These are phyloP conservation scores for Colletotrichum spaethianum DNA, from an alignment of 2,329 filamentous ascomycete genomes.

Conservation along the genomic window DNA sequence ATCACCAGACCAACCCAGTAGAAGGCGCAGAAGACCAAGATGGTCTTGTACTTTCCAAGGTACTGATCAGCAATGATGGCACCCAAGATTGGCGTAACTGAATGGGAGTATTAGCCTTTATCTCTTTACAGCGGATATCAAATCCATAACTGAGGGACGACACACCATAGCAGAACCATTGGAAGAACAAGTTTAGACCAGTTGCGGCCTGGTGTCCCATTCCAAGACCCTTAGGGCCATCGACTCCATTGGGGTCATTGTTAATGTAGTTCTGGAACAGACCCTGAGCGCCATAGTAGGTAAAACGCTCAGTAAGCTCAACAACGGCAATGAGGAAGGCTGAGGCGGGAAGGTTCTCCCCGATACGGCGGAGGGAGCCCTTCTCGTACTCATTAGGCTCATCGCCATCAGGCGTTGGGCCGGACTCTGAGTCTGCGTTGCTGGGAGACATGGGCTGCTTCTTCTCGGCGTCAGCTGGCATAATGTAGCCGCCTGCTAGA, in stretches of 20 bases:
- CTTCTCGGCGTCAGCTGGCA: constrained; percentile 45
- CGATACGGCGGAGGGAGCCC: constrained; percentile 64
- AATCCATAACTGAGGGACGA: neutral
- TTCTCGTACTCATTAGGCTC: constrained; percentile 68
- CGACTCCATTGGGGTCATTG: constrained; percentile 50
- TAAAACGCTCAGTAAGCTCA: constrained; percentile 71
- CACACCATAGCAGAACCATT: constrained; percentile 62
- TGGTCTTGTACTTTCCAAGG: constrained; percentile 74
- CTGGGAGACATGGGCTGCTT: constrained; percentile 22
- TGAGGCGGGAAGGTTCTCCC: constrained; percentile 68
- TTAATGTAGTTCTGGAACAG: constrained; percentile 70
- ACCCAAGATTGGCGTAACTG: constrained; percentile 61
- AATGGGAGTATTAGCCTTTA: neutral
- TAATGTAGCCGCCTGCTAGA: constrained; percentile 45
- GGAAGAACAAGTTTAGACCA: constrained; percentile 69
- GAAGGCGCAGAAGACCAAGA: constrained; percentile 68
- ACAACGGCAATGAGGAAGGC: constrained; percentile 71
- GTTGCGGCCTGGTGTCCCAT: constrained; percentile 69
- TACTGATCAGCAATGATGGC: constrained; percentile 71
- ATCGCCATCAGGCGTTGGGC: constrained; percentile 59
- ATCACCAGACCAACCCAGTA: constrained; percentile 72
- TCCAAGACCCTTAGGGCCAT: constrained; percentile 65
- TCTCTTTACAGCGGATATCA: neutral
- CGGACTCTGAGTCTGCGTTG: constrained; percentile 46
- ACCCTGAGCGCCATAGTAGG: constrained; percentile 69